These are phyloP conservation scores for Xylaria sp. DNA, from an alignment of 2,329 filamentous ascomycete genomes.

Conservation along the genomic window DNA sequence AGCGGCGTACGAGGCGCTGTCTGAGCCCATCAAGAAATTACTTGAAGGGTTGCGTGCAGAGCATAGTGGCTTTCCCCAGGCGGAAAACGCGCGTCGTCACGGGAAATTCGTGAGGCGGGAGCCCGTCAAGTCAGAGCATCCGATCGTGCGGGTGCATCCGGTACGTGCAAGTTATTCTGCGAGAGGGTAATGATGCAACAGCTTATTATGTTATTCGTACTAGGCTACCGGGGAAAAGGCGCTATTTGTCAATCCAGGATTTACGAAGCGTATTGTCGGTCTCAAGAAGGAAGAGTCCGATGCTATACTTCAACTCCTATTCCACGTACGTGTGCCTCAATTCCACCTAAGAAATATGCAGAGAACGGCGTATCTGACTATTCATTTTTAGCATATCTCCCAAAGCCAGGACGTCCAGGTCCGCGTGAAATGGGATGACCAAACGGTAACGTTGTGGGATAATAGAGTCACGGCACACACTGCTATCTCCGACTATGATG, in stretches of 20 bases:
- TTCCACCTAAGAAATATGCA: not conserved
- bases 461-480: conserved; percentile 65
- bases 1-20: conserved; percentile 49
- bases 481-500: conserved; percentile 58
- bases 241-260: conserved; percentile 73
- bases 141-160: conserved; percentile 75
- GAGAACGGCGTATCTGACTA: not conserved
- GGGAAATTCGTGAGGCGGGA: conserved; percentile 65
- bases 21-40: conserved; percentile 32
- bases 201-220: not conserved
- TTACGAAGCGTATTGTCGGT: conserved; percentile 63
- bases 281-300: conserved; percentile 76
- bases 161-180: conserved; percentile 38
- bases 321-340: conserved; percentile 49
- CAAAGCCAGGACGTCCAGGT: conserved; percentile 74
- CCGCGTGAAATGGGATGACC: conserved; percentile 71
- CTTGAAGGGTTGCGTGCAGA: conserved; percentile 54
- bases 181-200: not conserved
- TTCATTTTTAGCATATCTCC: conserved; percentile 55
- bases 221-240: conserved; percentile 73
- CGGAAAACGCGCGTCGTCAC: conserved; percentile 51
- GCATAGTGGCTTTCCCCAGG: conserved; percentile 54
- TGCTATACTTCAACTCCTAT: conserved; percentile 76
- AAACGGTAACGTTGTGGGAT: conserved; percentile 76
- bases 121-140: conserved; percentile 73